Conservation (phyloP, 345 rosid genomes). For the Rhizophora mangle region DNA sequence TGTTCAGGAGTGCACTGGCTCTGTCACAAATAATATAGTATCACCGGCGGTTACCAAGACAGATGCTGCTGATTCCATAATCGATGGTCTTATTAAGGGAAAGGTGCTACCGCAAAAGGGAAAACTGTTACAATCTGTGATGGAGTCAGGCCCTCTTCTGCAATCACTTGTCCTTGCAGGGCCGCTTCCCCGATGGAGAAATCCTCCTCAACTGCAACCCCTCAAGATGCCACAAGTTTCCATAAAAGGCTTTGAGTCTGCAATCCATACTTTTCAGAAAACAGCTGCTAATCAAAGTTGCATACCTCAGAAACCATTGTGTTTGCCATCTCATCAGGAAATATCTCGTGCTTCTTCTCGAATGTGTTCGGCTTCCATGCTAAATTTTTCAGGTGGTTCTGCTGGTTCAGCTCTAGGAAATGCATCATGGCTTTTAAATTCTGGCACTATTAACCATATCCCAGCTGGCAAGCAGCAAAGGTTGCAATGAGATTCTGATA, state of each 20-base stretch:
- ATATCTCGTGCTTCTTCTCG: constrained; percentile 31
- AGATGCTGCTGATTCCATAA: constrained; percentile 38
- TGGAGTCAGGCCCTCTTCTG: constrained; percentile 79
- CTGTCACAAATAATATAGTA: constrained; percentile 13
- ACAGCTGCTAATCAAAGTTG: constrained; percentile 15
- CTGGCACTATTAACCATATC: constrained; percentile 24
- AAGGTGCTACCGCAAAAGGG: constrained; percentile 66
- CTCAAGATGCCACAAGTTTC: constrained; percentile 59
- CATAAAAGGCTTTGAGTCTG: constrained; percentile 26
- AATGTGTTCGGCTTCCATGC: constrained; percentile 52
- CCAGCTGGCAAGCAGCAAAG: constrained; percentile 58
- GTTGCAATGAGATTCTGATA: constrained; percentile 34
- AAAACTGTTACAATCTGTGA: constrained; percentile 61
- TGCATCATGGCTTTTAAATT: constrained; percentile 20
- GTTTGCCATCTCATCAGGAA: constrained; percentile 14
- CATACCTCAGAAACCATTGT: constrained; percentile 15
- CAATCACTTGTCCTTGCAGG: constrained; percentile 79
- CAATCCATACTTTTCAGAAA: constrained; percentile 11
- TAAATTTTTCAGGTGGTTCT: constrained; percentile 36
- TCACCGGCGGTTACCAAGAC: constrained; percentile 25
- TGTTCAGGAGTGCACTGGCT: constrained; percentile 23
- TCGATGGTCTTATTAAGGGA: constrained; percentile 54
- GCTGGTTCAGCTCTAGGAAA: constrained; percentile 32
- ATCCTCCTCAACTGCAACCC: constrained; percentile 76
- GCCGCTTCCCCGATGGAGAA: constrained; percentile 88